A percentile compares a stretch with the other conserved stretches of the same genome.
These are phyloP conservation scores for Linnemannia elongata DNA, from an alignment of 192 early-diverging fungal species.

Conservation along the genomic window DNA sequence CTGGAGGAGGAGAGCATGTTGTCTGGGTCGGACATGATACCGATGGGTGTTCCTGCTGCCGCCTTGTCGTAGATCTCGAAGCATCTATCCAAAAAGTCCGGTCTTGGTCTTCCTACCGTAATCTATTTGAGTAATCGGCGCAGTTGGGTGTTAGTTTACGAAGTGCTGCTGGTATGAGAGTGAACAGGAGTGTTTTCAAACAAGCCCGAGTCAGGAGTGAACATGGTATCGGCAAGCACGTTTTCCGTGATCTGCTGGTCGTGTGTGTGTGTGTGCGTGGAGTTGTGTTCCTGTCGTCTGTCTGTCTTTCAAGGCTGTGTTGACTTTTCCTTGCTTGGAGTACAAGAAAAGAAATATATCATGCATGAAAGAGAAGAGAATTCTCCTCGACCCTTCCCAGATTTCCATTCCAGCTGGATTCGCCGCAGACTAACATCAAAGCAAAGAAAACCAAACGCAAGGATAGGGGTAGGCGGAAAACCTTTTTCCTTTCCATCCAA, in stretches of 20 bases:
- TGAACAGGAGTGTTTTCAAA: not conserved
- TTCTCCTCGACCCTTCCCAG: not conserved
- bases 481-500: not conserved
- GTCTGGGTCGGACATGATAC: constrained; percentile 58
- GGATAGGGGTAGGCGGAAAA: not conserved
- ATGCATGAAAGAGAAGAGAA: not conserved
- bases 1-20: constrained; percentile 69
- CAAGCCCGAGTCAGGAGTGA: not conserved
- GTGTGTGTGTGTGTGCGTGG: not conserved
- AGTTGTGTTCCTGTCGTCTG: too few species aligned
- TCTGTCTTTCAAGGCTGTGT: not conserved
- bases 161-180: not conserved
- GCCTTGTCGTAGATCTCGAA: constrained; percentile 47
- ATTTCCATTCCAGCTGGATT: not conserved
- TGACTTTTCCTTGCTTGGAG: not conserved
- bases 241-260: not conserved
- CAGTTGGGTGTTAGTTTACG: not conserved
- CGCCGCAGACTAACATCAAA: not conserved
- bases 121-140: constrained; percentile 34
- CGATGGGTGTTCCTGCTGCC: constrained; percentile 22
- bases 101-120: constrained; percentile 64
- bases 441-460: not conserved
- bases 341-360: not conserved
- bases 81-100: constrained; percentile 67
- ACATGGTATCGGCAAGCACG: not conserved